Conservation (phyloP, 2,329 filamentous ascomycete species). For the Teratosphaeria pseudoeucalypti region DNA sequence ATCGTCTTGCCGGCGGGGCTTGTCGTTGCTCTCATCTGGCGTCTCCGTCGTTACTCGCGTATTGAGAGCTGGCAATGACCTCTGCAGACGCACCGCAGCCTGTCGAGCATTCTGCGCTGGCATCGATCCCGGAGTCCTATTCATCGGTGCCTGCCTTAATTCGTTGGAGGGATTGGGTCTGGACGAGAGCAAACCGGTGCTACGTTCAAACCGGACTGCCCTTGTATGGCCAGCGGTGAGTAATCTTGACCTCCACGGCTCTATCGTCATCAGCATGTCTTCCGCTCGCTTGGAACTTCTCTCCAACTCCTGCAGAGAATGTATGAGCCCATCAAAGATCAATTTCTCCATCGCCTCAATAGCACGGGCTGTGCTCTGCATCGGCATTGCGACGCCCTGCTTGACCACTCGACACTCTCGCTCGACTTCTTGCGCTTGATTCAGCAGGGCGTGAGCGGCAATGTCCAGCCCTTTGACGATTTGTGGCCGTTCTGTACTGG, state of each 20-base stretch:
- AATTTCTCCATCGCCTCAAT: neutral
- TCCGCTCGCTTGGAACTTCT: neutral
- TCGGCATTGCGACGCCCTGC: neutral
- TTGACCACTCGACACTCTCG: neutral
- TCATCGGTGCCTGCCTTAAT: no score
- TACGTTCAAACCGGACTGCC: neutral
- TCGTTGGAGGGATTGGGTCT: neutral
- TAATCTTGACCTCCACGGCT: neutral
- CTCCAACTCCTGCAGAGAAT: neutral
- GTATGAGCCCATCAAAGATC: neutral
- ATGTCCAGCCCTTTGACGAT: neutral
- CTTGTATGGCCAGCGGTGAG: neutral
- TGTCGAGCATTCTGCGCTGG: neutral
- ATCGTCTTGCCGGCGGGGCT: neutral
- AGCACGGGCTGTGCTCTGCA: neutral
- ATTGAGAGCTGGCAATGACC: neutral
- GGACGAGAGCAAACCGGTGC: neutral
- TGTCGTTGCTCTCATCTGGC: neutral
- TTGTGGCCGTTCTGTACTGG: neutral
- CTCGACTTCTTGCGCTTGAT: neutral
- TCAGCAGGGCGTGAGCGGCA: neutral
- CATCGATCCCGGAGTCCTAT: neutral
- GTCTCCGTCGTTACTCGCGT: neutral
- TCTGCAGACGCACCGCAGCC: neutral
- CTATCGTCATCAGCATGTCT: neutral